Percentiles rank a stretch among this genome's conserved stretches.
phyloP scores from a whole-genome alignment of 1,139 yeast genomes.

The Taphrina populina region DNA sequence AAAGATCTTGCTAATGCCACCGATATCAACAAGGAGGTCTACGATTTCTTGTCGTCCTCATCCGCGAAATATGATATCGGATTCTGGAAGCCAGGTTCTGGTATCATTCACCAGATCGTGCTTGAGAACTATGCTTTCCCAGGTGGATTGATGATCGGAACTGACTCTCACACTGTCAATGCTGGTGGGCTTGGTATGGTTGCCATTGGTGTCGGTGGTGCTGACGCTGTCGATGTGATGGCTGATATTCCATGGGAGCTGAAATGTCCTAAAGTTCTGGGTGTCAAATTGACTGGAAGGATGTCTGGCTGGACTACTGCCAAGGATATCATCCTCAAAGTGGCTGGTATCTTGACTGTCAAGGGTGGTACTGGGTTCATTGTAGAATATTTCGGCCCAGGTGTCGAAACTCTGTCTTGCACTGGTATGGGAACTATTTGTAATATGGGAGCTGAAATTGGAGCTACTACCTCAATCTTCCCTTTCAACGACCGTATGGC shows the following conservation, averaged over 20 bases:
- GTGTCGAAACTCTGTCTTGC: conserved; percentile 93
- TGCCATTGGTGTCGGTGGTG: conserved; percentile 99
- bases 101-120: conserved; percentile 96
- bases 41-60: conserved; percentile 88
- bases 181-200: conserved; percentile 99
- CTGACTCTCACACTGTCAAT: conserved; percentile 98
- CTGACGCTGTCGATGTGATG: conserved; percentile 98
- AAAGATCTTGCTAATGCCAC: conserved; percentile 93
- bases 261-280: conserved; percentile 96
- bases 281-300: conserved; percentile 94
- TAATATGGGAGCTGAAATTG: conserved; percentile 99
- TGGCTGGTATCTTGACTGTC: conserved; percentile 96
- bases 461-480: conserved; percentile 98
- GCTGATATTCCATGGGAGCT: conserved; percentile 96
- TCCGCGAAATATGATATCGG: conserved; percentile 98
- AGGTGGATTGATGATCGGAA: conserved; percentile 95
- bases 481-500: conserved; percentile 92
- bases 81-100: conserved; percentile 99
- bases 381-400: conserved; percentile 96
- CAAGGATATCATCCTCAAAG: conserved; percentile 91
- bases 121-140: conserved; percentile 98
- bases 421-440: conserved; percentile 99
- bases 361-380: conserved; percentile 99
- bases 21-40: conserved; percentile 91
- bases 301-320: conserved; percentile 99